Evolutionary conservation across 2,329 filamentous ascomycete genomes (phyloP).

Genomic region (Aspergillus cejpii): DNA sequence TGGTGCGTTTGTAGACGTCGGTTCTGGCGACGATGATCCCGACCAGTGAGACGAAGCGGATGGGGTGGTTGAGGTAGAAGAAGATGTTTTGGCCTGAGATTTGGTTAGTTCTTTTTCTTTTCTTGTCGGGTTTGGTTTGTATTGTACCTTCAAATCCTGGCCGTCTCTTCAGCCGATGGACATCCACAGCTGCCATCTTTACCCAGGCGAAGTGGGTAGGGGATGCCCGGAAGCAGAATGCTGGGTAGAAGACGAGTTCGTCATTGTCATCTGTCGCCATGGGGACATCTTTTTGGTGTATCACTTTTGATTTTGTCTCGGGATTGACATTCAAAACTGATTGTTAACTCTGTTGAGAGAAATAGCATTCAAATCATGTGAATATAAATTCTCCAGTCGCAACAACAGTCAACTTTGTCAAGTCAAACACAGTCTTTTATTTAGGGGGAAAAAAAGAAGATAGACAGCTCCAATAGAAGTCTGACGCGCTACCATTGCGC

Average conservation of each 20-base stretch:
- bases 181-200: constrained; percentile 51
- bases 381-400: too few relatives aligned
- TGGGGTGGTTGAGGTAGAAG: constrained; percentile 67
- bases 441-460: neutral
- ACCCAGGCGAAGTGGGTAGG: constrained; percentile 59
- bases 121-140: constrained; percentile 1
- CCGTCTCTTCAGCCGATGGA: constrained; percentile 47
- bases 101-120: neutral
- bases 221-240: constrained; percentile 54
- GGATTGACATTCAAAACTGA: too few relatives aligned
- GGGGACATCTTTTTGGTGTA: constrained; percentile 19
- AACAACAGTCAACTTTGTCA: too few relatives aligned
- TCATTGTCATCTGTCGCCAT: constrained; percentile 22
- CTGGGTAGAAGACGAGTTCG: constrained; percentile 47
- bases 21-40: constrained; percentile 61
- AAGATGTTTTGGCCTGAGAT: constrained; percentile 48
- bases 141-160: constrained; percentile 49
- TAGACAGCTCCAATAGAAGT: neutral
- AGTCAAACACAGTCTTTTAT: too few relatives aligned
- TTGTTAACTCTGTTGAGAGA: too few relatives aligned
- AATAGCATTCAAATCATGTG: too few relatives aligned
- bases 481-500: constrained; percentile 1
- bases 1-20: constrained; percentile 47
- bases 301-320: neutral
- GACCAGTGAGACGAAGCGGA: constrained; percentile 66